A percentile compares a stretch with the other conserved stretches of the same genome.
phyloP scores from a whole-genome alignment of 176 grass and related monocot species.

The Eragrostis nindensis region DNA sequence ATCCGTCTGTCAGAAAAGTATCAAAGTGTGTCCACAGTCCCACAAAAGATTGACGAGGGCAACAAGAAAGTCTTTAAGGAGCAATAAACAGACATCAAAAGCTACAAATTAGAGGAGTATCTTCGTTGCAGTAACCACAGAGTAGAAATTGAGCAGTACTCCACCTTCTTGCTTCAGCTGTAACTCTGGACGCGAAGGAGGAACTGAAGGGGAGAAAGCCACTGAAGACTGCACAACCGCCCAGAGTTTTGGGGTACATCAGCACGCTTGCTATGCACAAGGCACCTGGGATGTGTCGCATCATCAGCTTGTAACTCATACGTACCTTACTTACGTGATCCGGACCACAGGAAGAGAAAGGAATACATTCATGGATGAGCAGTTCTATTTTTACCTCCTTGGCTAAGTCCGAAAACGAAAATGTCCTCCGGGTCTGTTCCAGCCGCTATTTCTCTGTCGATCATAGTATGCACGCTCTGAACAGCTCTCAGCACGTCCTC shows the following conservation, averaged over 20 bases:
- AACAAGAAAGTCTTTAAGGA: not conserved
- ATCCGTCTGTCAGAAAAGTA: not conserved
- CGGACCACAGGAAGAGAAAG: too few relatives aligned
- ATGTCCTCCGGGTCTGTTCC: slow-evolving; percentile 52
- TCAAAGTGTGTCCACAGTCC: too few relatives aligned
- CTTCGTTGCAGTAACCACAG: not conserved
- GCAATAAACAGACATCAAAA: not conserved
- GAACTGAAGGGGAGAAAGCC: slow-evolving; percentile 73
- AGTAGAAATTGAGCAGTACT: not conserved
- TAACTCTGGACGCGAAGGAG: slow-evolving; percentile 52
- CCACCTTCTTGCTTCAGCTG: slow-evolving; percentile 63
- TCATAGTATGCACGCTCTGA: slow-evolving; percentile 61
- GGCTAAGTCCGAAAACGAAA: slow-evolving; percentile 79
- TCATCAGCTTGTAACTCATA: not conserved
- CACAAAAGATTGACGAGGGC: not conserved
- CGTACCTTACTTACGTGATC: too few relatives aligned
- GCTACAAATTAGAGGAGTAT: not conserved
- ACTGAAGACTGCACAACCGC: slow-evolving; percentile 76
- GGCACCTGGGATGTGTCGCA: slow-evolving; percentile 43
- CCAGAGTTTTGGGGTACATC: slow-evolving; percentile 63
- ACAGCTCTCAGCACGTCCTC: slow-evolving; percentile 64
- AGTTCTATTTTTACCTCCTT: slow-evolving; percentile 43
- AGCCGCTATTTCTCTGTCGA: slow-evolving; percentile 63
- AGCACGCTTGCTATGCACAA: slow-evolving; percentile 73
- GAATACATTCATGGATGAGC: not conserved